Evolutionary conservation across 2,329 filamentous ascomycete genomes (phyloP).

Genomic region (Corniculantispora saksenae): DNA sequence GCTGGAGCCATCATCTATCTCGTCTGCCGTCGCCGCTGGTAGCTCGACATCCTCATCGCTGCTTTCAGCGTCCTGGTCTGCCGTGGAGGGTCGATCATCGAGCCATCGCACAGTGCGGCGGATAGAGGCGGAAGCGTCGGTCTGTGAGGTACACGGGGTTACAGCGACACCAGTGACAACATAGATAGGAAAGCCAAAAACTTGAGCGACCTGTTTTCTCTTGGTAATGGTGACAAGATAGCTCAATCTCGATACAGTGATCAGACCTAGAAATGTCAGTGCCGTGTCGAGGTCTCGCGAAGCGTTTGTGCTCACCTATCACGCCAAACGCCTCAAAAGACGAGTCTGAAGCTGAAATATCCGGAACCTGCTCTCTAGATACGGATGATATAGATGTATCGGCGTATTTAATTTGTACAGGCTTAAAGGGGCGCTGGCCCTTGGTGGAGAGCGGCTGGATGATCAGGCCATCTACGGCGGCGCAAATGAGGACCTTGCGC

Average conservation of each 20-base stretch:
- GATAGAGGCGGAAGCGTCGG: slow-evolving; percentile 74
- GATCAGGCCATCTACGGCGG: slow-evolving; percentile 79
- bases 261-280: slow-evolving; percentile 61
- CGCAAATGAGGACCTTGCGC: slow-evolving; percentile 78
- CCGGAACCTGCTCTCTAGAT: slow-evolving; percentile 47
- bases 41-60: slow-evolving; percentile 49
- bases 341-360: slow-evolving; percentile 44
- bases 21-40: slow-evolving; percentile 38
- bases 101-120: slow-evolving; percentile 54
- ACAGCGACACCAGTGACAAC: slow-evolving; percentile 85
- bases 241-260: slow-evolving; percentile 77
- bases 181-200: slow-evolving; percentile 81
- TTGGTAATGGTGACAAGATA: slow-evolving; percentile 87
- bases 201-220: slow-evolving; percentile 84
- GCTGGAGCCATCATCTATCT: slow-evolving; percentile 44
- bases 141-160: slow-evolving; percentile 79
- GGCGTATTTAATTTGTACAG: slow-evolving; percentile 71
- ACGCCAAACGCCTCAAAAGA: slow-evolving; percentile 63
- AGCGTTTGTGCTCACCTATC: slow-evolving; percentile 45
- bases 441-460: slow-evolving; percentile 70
- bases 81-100: slow-evolving; percentile 38
- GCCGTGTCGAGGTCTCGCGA: slow-evolving; percentile 5
- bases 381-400: slow-evolving; percentile 50
- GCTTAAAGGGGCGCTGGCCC: slow-evolving; percentile 55
- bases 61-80: slow-evolving; percentile 45